A percentile compares a stretch with the other conserved stretches of the same genome.
phyloP scores from a whole-genome alignment of 148 eudicot genomes.

The Rhododendron mucronatum region DNA sequence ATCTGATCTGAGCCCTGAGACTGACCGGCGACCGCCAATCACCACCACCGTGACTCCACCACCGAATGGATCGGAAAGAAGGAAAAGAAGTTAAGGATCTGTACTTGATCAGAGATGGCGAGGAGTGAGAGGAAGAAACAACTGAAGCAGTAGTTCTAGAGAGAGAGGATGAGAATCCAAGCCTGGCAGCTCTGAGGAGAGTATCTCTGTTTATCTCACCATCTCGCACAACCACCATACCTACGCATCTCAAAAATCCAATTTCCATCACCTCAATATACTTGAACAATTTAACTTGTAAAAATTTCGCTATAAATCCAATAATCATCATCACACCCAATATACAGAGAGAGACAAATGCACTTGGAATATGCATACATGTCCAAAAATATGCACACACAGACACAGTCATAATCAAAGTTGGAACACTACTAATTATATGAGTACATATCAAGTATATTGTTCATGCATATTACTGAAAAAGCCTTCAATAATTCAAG shows the following conservation, averaged over 20 bases:
- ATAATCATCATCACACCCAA: too few relatives aligned
- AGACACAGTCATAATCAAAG: too few relatives aligned
- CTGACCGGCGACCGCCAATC: conserved; percentile 51
- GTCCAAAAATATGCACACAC: too few relatives aligned
- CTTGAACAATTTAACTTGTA: neutral
- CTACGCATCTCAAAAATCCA: neutral
- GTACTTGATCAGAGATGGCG: conserved; percentile 22
- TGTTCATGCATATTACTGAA: too few relatives aligned
- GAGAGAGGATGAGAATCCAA: conserved; percentile 32
- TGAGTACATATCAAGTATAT: too few relatives aligned
- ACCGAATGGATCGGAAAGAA: conserved; percentile 37
- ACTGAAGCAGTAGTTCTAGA: conserved; percentile 1
- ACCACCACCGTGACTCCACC: conserved; percentile 55
- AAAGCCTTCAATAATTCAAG: neutral
- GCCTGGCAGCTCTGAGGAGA: conserved; percentile 35
- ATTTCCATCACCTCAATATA: neutral
- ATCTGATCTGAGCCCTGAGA: conserved; percentile 56
- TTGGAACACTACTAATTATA: too few relatives aligned
- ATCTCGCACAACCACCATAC: too few relatives aligned
- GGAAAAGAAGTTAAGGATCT: conserved; percentile 33
- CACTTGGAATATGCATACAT: too few relatives aligned
- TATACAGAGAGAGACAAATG: too few relatives aligned
- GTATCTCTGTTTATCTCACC: too few relatives aligned
- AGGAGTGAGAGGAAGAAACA: conserved; percentile 13
- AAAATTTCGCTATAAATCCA: neutral